Conservation (phyloP, 345 rosid species). For the Toxicodendron radicans region DNA sequence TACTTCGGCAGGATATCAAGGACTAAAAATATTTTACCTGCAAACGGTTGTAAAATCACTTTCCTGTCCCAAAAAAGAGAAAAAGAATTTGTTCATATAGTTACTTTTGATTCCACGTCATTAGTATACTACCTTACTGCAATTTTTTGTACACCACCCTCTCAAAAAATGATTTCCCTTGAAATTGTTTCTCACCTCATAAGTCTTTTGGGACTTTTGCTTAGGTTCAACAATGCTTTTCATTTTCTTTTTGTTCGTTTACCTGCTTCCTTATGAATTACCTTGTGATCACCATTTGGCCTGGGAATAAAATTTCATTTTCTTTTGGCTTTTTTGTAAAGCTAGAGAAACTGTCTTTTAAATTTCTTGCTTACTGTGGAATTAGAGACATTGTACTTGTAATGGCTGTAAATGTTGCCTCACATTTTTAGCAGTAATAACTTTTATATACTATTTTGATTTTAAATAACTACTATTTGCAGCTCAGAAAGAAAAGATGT, state of each 20-base stretch:
- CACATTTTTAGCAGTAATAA: neutral
- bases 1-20: neutral
- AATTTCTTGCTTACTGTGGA: neutral
- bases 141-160: neutral
- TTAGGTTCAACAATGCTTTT: neutral
- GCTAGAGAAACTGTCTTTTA: neutral
- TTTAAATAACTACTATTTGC: conserved; percentile 20
- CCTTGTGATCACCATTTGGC: too few relatives aligned
- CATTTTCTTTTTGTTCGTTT: neutral
- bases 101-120: neutral
- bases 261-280: conserved; percentile 8
- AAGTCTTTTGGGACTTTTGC: neutral
- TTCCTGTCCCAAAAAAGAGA: too few relatives aligned
- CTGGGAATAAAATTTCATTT: too few relatives aligned
- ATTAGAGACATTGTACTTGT: neutral
- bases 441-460: conserved; percentile 7
- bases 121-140: neutral
- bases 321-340: too few relatives aligned
- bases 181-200: neutral
- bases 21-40: neutral
- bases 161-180: neutral
- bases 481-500: conserved; percentile 90
- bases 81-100: too few relatives aligned
- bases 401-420: neutral
- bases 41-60: neutral